These are phyloP conservation scores for Candida silvicultrix DNA, from an alignment of 805 yeast species.

Conservation along the genomic window DNA sequence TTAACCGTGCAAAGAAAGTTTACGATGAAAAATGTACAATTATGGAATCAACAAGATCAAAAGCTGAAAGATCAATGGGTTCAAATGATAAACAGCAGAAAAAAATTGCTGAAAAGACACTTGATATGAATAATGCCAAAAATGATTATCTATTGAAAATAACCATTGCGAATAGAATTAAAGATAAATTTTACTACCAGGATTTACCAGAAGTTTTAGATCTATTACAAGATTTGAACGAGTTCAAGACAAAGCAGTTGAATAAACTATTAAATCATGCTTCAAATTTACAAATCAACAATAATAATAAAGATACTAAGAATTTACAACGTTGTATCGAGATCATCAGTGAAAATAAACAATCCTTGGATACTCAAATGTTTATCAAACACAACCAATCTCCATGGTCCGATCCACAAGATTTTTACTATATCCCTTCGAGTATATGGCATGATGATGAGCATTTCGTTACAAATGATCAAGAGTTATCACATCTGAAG, in stretches of 20 bases:
- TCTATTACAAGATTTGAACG: conserved; percentile 76
- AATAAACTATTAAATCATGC: conserved; percentile 56
- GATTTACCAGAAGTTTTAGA: conserved; percentile 90
- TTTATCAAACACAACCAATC: conserved; percentile 78
- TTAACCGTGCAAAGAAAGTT: conserved; percentile 45
- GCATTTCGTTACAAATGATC: conserved; percentile 50
- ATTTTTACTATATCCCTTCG: conserved; percentile 80
- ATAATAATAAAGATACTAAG: conserved; percentile 35
- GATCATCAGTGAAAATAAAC: conserved; percentile 64
- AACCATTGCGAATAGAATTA: conserved; percentile 80
- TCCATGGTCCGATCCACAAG: conserved; percentile 82
- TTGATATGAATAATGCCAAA: conserved; percentile 84
- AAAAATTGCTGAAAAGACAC: conserved; percentile 54
- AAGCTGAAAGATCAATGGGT: conserved; percentile 50
- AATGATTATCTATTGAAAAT: conserved; percentile 77
- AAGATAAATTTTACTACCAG: conserved; percentile 89
- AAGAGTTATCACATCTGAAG: conserved; percentile 48
- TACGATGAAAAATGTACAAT: conserved; percentile 77
- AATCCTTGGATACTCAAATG: conserved; percentile 79
- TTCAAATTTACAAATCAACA: conserved; percentile 57
- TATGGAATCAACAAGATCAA: conserved; percentile 76
- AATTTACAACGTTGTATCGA: conserved; percentile 44
- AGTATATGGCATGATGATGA: conserved; percentile 98
- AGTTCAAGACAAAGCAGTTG: conserved; percentile 62
- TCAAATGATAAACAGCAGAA: conserved; percentile 39